These are phyloP conservation scores for Mediolabrus comicus DNA, from an alignment of 108 stramenopile genomes.

Conservation along the genomic window DNA sequence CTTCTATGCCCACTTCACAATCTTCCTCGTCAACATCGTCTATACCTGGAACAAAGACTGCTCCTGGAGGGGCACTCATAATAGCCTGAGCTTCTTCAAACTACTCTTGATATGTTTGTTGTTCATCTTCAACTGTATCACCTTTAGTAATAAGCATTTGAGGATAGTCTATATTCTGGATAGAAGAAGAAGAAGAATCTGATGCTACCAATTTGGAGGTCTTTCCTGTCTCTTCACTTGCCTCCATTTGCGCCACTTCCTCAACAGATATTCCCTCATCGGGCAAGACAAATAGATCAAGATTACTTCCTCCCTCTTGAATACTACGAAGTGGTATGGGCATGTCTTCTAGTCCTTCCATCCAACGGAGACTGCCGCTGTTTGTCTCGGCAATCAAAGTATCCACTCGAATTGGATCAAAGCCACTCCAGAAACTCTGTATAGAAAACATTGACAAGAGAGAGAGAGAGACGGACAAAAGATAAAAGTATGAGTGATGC, in stretches of 20 bases:
- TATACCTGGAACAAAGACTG: slow-evolving; percentile 13
- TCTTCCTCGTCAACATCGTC: slow-evolving; percentile 1
- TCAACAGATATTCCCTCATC: slow-evolving; percentile 12
- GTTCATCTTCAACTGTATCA: neutral
- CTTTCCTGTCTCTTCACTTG: neutral
- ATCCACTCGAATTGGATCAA: slow-evolving; percentile 32
- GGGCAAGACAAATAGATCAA: slow-evolving; percentile 14
- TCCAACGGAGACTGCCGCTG: slow-evolving; percentile 13
- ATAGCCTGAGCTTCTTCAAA: slow-evolving; percentile 25
- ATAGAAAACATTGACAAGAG: slow-evolving; percentile 44
- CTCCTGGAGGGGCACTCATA: slow-evolving; percentile 22
- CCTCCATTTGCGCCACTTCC: slow-evolving; percentile 7
- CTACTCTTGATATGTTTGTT: neutral
- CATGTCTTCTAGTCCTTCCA: slow-evolving; percentile 22
- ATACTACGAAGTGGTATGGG: slow-evolving; percentile 13
- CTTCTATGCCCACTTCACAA: too few relatives aligned
- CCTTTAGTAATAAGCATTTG: too few relatives aligned
- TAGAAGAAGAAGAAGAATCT: too few relatives aligned
- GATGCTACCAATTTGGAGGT: too few relatives aligned
- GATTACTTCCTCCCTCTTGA: neutral
- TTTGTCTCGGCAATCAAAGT: slow-evolving; percentile 50
- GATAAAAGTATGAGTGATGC: too few relatives aligned
- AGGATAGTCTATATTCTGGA: too few relatives aligned
- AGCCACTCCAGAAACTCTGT: slow-evolving; percentile 34
- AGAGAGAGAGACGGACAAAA: too few relatives aligned